Percentiles rank a stretch among this genome's conserved stretches.
Conservation (phyloP, 2,329 filamentous ascomycete species). For the Alternaria atra region DNA sequence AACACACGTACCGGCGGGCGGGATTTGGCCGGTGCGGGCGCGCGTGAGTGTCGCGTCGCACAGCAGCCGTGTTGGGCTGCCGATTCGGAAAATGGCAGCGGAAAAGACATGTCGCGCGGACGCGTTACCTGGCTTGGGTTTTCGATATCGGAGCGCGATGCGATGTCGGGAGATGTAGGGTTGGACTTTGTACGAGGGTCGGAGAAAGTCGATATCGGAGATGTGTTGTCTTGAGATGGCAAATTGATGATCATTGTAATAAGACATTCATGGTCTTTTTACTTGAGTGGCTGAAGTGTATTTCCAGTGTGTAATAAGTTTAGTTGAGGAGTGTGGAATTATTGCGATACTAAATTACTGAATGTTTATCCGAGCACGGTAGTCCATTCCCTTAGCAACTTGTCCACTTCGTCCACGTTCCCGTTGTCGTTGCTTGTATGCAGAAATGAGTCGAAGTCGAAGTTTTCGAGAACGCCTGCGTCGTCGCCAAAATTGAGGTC, state of each 20-base stretch:
- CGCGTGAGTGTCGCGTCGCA: background rate
- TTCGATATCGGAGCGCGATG: constrained; percentile 8
- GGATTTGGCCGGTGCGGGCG: background rate
- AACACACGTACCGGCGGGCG: background rate
- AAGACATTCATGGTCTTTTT: background rate
- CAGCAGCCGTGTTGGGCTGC: background rate
- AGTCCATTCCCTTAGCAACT: constrained; percentile 35
- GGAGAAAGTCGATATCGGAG: background rate
- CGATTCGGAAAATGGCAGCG: background rate
- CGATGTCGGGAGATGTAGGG: constrained; percentile 3
- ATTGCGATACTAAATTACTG: background rate
- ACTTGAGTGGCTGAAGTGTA: background rate
- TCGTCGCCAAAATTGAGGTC: background rate
- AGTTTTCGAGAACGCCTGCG: background rate
- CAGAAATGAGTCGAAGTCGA: constrained; percentile 8
- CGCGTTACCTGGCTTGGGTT: background rate
- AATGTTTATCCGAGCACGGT: constrained; percentile 12
- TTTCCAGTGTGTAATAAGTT: background rate
- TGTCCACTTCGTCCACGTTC: constrained; percentile 29
- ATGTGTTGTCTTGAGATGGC: background rate
- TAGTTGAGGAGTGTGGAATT: background rate
- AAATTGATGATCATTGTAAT: background rate
- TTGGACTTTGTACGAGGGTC: background rate
- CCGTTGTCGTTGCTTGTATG: background rate
- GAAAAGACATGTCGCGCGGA: background rate